A percentile compares a stretch with the other conserved stretches of the same genome.
Conservation (phyloP, 2,329 filamentous ascomycete species). For the Pyrenophora seminiperda region DNA sequence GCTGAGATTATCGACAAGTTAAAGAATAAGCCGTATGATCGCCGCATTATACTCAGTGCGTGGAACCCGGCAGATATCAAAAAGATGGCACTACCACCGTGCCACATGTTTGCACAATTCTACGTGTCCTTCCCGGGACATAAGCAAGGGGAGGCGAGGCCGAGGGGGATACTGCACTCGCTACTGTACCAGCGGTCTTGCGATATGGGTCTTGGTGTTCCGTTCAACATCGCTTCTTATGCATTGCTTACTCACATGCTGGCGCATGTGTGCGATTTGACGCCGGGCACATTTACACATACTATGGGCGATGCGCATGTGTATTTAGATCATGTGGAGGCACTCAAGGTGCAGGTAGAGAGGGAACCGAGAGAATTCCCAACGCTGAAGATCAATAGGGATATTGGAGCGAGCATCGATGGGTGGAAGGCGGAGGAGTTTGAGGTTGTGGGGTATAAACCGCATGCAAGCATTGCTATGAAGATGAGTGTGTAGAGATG, state of each 20-base stretch:
- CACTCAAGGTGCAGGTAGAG: slow-evolving; percentile 77
- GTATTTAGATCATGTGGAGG: slow-evolving; percentile 90
- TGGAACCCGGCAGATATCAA: slow-evolving; percentile 90
- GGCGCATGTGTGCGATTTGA: slow-evolving; percentile 81
- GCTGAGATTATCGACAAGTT: slow-evolving; percentile 89
- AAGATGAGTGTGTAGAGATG: slow-evolving; percentile 85
- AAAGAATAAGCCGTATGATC: slow-evolving; percentile 80
- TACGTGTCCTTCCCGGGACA: slow-evolving; percentile 75
- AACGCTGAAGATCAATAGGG: slow-evolving; percentile 71
- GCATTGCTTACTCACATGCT: slow-evolving; percentile 94
- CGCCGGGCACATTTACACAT: slow-evolving; percentile 86
- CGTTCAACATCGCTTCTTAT: slow-evolving; percentile 97
- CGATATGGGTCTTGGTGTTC: slow-evolving; percentile 96
- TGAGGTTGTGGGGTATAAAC: slow-evolving; percentile 83
- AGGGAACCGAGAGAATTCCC: slow-evolving; percentile 84
- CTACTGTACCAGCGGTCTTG: slow-evolving; percentile 92
- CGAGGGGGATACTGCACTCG: slow-evolving; percentile 77
- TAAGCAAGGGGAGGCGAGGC: slow-evolving; percentile 36
- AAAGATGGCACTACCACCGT: slow-evolving; percentile 91
- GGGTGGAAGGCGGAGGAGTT: slow-evolving; percentile 91
- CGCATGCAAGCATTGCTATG: slow-evolving; percentile 92
- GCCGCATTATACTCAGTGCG: slow-evolving; percentile 85
- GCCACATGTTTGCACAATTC: slow-evolving; percentile 98
- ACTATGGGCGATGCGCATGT: slow-evolving; percentile 99
- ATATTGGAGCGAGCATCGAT: slow-evolving; percentile 77